Base-by-base conservation (phyloP, 2,329 filamentous ascomycete species). In the Stagonosporopsis vannaccii region DNA sequence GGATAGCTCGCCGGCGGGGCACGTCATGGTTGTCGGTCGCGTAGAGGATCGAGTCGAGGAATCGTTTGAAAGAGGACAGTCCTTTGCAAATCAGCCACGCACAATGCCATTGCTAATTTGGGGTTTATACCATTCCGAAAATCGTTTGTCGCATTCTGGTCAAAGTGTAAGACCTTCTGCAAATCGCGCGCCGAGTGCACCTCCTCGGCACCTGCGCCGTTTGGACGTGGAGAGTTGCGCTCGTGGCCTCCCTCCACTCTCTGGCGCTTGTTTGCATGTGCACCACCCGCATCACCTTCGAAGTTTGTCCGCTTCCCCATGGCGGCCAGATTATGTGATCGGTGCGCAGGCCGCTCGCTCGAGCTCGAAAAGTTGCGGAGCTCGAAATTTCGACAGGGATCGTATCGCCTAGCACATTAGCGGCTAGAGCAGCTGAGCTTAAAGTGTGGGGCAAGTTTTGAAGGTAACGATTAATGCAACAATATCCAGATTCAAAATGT, bases 61-160 rank as follows among this genome's bases (percentile, higher is more conserved):
- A 86, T 7, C 80, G 76, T 71, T 91, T 91, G 78, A 91, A 85
- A 0, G 87, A 87, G 66, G 87, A 85, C 11, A 91, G 82, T 19
- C 86, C 87, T 89, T 44, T 2, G 33, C 0, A 15, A 6, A 36
- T 72, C 19, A 72, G 62, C 42, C 47, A 15, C 6, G 13, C 20
- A 39, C 6, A 48, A 15, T 12, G 6, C 1, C 7, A 7, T 12
- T 25, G 1, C 15, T 6, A 2, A 17, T 6, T 17, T 22, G 28
- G 19, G 33, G 4, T 4, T 12, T 57, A 22, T 65, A 76, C 73
- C 73, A 42, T 49, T 70, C 35, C 74, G 65, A 13, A 75, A 65
- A 22, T 65, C 61, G 41, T 61, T 60, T 13, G 69, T 67, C 17
- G 67, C 62, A 50, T 68, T 69, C 53, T 76, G 75, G 55, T 76